Conservation (phyloP, 2,329 filamentous ascomycete species). For the Hypoxylon sp. region DNA sequence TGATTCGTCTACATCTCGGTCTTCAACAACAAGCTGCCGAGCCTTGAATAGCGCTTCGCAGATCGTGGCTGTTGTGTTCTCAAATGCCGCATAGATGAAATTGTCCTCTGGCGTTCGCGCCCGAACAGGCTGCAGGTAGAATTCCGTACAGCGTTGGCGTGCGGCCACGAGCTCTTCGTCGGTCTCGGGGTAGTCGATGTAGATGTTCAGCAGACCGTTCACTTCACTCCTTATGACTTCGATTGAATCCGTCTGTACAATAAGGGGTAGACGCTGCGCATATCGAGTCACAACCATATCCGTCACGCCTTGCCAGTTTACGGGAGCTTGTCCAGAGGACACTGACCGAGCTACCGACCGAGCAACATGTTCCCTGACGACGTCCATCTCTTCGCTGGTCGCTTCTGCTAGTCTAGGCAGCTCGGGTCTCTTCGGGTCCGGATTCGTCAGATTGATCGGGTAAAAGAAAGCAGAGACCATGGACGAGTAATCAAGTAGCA, state of each 20-base stretch:
- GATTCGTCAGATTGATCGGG: slow-evolving; percentile 64
- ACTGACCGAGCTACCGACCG: slow-evolving; percentile 55
- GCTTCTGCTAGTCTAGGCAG: slow-evolving; percentile 55
- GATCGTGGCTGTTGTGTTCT: slow-evolving; percentile 40
- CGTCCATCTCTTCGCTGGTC: slow-evolving; percentile 51
- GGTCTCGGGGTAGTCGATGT: slow-evolving; percentile 59
- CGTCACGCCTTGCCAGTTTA: slow-evolving; percentile 77
- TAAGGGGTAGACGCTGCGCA: slow-evolving; percentile 64
- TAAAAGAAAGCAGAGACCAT: slow-evolving; percentile 68
- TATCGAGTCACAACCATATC: slow-evolving; percentile 78
- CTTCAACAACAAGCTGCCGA: slow-evolving; percentile 48
- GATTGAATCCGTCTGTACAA: slow-evolving; percentile 54
- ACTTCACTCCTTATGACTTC: slow-evolving; percentile 56
- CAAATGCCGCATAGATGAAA: slow-evolving; percentile 62
- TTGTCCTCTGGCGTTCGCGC: slow-evolving; percentile 60
- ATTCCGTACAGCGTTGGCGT: slow-evolving; percentile 62
- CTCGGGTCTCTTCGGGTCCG: slow-evolving; percentile 52
- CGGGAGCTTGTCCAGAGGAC: slow-evolving; percentile 49
- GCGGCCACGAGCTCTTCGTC: slow-evolving; percentile 55
- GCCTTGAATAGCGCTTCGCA: slow-evolving; percentile 51
- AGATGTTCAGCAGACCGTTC: slow-evolving; percentile 59
- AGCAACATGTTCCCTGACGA: slow-evolving; percentile 62
- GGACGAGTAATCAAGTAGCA: slow-evolving; percentile 63
- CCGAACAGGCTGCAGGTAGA: slow-evolving; percentile 58
- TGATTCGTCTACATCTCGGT: slow-evolving; percentile 27